These are phyloP conservation scores for Pythium folliculosum DNA, from an alignment of 352 stramenopile species.

Conservation along the genomic window DNA sequence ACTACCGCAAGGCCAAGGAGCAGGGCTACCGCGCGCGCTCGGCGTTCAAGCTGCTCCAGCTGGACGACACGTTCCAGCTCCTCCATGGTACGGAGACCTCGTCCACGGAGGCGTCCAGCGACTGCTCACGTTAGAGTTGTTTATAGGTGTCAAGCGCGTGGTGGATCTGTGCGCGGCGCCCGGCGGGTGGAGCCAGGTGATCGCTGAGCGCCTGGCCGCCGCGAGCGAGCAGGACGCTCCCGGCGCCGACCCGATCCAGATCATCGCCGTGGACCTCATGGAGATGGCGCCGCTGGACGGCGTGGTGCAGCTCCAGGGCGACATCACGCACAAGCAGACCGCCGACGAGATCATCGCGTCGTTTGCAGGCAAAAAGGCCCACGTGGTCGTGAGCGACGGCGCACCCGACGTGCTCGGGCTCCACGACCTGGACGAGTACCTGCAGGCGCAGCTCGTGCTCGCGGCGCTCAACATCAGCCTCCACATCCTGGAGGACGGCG, in stretches of 20 bases:
- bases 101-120: too few relatives aligned
- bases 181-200: constrained; percentile 88
- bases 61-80: constrained; percentile 98
- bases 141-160: constrained; percentile 77
- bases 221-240: neutral
- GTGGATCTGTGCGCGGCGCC: constrained; percentile 85
- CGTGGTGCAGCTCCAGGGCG: constrained; percentile 73
- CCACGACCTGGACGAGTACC: constrained; percentile 82
- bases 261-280: constrained; percentile 87
- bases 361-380: constrained; percentile 83
- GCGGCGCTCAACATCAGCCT: constrained; percentile 80
- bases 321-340: constrained; percentile 82
- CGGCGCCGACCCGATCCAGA: constrained; percentile 30
- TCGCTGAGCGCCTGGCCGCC: constrained; percentile 64
- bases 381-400: constrained; percentile 99
- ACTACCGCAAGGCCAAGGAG: constrained; percentile 93
- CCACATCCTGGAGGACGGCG: constrained; percentile 66
- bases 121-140: too few relatives aligned
- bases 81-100: constrained; percentile 69
- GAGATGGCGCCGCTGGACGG: constrained; percentile 97
- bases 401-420: constrained; percentile 96
- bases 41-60: constrained; percentile 98
- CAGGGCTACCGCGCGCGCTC: constrained; percentile 96
- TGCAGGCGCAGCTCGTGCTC: constrained; percentile 80
- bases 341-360: constrained; percentile 70